Evolutionary conservation across 1,284 basidiomycete species (phyloP), one percentile per base, ranked within the genome.

Genomic region (Melampsora americana): DNA sequence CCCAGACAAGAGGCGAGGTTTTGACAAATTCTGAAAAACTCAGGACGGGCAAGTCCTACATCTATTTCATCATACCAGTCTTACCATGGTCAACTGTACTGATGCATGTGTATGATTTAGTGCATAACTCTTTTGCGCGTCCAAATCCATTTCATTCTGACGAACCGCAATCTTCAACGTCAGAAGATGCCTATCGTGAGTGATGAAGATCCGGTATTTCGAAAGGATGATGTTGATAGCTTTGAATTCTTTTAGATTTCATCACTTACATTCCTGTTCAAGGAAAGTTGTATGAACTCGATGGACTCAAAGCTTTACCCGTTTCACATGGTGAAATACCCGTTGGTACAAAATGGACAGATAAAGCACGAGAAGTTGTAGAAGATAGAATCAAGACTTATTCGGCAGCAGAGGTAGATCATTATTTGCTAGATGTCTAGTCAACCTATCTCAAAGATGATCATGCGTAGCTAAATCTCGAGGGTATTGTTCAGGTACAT

Each of bases 141-240:
- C 92, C 92, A 20, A 92, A 93, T 42, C 93, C 93, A 5, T 91
- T 88, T 79, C 88, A 74, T 60, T 61, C 89, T 18, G 79, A 81
- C 35, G 80, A 81, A 46, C 80, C 82, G 44, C 80, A 83, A 39
- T 87, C 90, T 2, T 90, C 88, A 79, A 90, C 88, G 77, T 82
- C 86, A 1, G 92, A 93, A 81, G 93, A 95, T 80, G 92, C 92
- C 14, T 97, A 94, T 83, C 93, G 96, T 81, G 95, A 95, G 81
- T 89, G 95, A 61, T 62, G 39, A n/a, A n/a, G 23, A 53, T 9
- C 42, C 18, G 11, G 18, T 44, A 18, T 26, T 69, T 5, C 18
- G 18, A 26, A 26, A 62, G 7, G 53, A 18, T 32, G 20, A 26
- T 42, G 42, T 26, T 68, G 7, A 53, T 35, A 5, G 12, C 5